These are phyloP conservation scores for Byssochlamys sp. DNA, from an alignment of 2,329 filamentous ascomycete species.

Conservation along the genomic window DNA sequence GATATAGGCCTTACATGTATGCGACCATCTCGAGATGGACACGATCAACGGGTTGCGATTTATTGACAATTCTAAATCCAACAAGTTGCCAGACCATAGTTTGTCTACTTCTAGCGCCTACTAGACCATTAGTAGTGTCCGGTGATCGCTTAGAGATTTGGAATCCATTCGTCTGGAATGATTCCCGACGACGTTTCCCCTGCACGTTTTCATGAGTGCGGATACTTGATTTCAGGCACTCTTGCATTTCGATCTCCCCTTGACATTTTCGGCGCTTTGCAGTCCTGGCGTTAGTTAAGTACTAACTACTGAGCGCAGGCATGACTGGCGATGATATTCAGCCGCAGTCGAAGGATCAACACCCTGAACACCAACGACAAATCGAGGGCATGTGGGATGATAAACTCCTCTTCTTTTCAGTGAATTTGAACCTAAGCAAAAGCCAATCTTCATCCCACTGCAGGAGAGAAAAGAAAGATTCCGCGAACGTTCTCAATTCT, in stretches of 20 bases:
- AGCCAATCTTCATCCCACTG: too few relatives aligned
- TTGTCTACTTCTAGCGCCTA: background rate
- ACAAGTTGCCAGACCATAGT: background rate
- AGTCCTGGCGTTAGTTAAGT: background rate
- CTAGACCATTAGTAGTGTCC: background rate
- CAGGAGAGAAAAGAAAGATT: too few relatives aligned
- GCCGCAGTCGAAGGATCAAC: too few relatives aligned
- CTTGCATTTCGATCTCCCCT: background rate
- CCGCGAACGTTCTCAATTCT: background rate
- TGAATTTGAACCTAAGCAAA: too few relatives aligned
- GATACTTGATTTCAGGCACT: background rate
- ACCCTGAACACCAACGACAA: too few relatives aligned
- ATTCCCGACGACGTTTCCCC: background rate
- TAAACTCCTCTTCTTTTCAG: too few relatives aligned
- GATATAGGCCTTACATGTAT: background rate
- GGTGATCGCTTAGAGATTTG: background rate
- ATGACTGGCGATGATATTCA: too few relatives aligned
- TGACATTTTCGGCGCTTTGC: background rate
- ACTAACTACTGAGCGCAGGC: too few relatives aligned
- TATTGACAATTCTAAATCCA: background rate
- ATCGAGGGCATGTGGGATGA: too few relatives aligned
- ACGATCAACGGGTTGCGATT: background rate
- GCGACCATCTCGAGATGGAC: background rate
- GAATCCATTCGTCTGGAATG: background rate
- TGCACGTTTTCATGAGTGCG: background rate